phyloP scores from a whole-genome alignment of 148 eudicot genomes.

The Limonium bicolor region DNA sequence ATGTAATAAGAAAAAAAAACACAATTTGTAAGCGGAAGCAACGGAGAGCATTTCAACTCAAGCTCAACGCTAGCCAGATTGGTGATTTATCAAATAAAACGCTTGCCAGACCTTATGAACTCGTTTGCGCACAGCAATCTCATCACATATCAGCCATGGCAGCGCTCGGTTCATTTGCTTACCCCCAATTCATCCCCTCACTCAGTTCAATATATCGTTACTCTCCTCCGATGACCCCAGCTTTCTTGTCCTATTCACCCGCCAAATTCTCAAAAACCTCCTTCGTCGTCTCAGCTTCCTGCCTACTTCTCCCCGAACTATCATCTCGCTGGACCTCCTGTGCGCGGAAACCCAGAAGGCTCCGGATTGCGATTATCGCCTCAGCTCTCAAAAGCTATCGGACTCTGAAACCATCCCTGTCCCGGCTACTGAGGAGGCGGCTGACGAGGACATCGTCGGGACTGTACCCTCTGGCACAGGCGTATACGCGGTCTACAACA shows the following conservation, averaged over 20 bases:
- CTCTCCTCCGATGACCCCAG: conserved; percentile 10
- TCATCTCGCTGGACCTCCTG: background rate
- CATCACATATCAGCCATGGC: no score
- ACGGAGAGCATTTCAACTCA: no score
- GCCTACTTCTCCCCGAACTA: conserved; percentile 17
- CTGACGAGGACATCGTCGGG: conserved; percentile 15
- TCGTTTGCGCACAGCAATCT: no score
- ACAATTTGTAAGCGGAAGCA: no score
- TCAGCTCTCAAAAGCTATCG: conserved; percentile 35
- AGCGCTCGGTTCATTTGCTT: no score
- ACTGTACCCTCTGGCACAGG: conserved; percentile 38
- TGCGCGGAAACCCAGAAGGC: conserved; percentile 8
- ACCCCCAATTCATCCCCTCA: no score
- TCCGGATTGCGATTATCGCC: conserved; percentile 15
- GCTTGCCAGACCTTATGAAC: no score
- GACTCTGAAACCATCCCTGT: conserved; percentile 31
- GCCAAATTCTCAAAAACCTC: conserved; percentile 10
- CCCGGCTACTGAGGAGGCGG: conserved; percentile 17
- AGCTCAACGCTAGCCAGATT: no score
- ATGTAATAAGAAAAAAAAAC: no score
- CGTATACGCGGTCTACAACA: conserved; percentile 64
- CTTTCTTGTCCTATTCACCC: conserved; percentile 18
- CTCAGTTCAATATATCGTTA: conserved; percentile 10
- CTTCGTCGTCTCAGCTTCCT: conserved; percentile 5
- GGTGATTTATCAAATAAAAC: no score